Conservation (phyloP, 352 stramenopile species). For the Phytophthora macrochlamydospora region DNA sequence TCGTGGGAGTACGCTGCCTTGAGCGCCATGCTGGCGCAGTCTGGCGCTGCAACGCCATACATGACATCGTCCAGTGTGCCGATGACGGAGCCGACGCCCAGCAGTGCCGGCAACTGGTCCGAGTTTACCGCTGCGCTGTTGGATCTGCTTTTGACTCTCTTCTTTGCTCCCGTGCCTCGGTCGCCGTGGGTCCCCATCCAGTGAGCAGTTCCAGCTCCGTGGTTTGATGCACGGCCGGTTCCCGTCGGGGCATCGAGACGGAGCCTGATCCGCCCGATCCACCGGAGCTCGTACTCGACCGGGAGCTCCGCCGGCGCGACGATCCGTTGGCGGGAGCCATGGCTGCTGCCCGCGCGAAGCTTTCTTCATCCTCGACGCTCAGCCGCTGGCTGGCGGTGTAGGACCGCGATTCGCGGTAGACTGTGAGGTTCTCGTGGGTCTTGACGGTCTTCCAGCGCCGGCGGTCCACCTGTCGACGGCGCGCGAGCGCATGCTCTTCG, state of each 20-base stretch:
- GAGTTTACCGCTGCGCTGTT: not conserved
- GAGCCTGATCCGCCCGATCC: constrained; percentile 23
- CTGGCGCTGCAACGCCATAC: constrained; percentile 56
- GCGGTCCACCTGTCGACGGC: constrained; percentile 39
- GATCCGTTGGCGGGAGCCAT: constrained; percentile 7
- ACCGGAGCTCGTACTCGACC: constrained; percentile 25
- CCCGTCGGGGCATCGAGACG: constrained; percentile 14
- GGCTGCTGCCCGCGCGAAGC: constrained; percentile 9
- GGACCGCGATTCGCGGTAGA: constrained; percentile 39
- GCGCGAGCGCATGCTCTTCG: constrained; percentile 38
- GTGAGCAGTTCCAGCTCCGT: constrained; percentile 39
- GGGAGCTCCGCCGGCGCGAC: constrained; percentile 12
- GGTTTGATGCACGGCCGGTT: constrained; percentile 27
- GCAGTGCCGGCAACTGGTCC: constrained; percentile 34
- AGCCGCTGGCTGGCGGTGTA: constrained; percentile 21
- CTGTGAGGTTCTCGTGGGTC: constrained; percentile 31
- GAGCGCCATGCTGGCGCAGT: constrained; percentile 62
- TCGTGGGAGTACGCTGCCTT: constrained; percentile 48
- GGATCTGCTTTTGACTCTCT: constrained; percentile 24
- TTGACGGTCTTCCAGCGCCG: constrained; percentile 44
- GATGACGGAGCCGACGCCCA: constrained; percentile 49
- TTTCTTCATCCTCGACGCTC: constrained; percentile 34
- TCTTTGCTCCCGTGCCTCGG: constrained; percentile 29
- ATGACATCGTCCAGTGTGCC: constrained; percentile 65
- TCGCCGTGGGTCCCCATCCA: constrained; percentile 41